Conservation (phyloP, 2,329 filamentous ascomycete species). For the Alternaria viburni region DNA sequence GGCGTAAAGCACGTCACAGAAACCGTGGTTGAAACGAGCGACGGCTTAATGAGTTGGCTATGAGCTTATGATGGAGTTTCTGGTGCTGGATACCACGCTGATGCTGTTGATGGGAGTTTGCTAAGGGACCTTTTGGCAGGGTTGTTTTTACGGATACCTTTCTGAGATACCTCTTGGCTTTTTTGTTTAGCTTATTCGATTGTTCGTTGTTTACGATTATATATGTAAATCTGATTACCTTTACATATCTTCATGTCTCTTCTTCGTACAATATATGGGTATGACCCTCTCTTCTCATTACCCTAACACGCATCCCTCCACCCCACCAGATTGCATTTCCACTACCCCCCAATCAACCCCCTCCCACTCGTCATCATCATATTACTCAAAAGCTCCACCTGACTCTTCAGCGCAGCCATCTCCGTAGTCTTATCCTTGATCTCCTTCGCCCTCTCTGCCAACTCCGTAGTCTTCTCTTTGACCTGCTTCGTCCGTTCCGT, state of each 20-base stretch:
- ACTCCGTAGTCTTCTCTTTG: constrained; percentile 33
- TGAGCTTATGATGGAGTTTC: constrained; percentile 6
- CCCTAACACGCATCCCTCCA: not conserved
- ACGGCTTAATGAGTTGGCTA: not conserved
- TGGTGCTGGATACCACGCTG: not conserved
- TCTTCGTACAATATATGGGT: not conserved
- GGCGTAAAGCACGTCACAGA: not conserved
- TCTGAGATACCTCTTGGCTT: constrained; percentile 13
- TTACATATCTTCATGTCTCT: not conserved
- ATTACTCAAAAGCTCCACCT: constrained; percentile 36
- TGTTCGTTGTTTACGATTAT: constrained; percentile 3
- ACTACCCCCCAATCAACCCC: constrained; percentile 2
- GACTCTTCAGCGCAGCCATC: constrained; percentile 32
- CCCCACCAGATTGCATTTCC: too few relatives aligned
- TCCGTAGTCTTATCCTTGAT: constrained; percentile 34
- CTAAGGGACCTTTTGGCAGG: not conserved
- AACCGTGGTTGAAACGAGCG: not conserved
- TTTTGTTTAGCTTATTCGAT: not conserved
- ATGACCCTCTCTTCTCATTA: not conserved
- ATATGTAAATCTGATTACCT: constrained; percentile 5
- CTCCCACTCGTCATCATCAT: constrained; percentile 26
- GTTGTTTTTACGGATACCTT: constrained; percentile 1
- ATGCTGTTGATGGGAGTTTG: not conserved
- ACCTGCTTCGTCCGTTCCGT: constrained; percentile 30
- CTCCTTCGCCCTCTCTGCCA: constrained; percentile 31